Evolutionary conservation across 1,284 basidiomycete genomes (phyloP).

Genomic region (Leccinum discolor): DNA sequence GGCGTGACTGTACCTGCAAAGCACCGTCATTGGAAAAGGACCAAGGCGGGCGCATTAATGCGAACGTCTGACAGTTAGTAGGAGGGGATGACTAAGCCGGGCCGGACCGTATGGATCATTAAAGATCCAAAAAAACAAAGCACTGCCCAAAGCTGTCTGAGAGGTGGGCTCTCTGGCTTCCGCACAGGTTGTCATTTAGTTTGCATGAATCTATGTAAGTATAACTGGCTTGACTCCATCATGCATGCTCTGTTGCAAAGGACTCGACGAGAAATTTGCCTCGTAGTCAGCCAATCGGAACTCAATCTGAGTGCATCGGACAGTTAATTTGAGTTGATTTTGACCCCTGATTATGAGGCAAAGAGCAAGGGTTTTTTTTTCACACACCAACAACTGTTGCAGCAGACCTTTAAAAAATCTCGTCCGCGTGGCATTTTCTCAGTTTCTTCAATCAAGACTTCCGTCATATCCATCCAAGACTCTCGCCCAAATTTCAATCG

Average conservation of each 20-base stretch:
- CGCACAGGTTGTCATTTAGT: too few species aligned
- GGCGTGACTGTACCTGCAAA: not conserved
- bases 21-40: not conserved
- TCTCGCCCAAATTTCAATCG: not conserved
- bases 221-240: not conserved
- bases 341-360: not conserved
- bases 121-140: too few species aligned
- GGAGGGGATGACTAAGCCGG: too few species aligned
- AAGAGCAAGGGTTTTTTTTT: too few species aligned
- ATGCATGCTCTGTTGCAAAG: not conserved
- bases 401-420: not conserved
- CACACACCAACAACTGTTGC: not conserved
- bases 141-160: too few species aligned
- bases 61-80: too few species aligned
- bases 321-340: not conserved
- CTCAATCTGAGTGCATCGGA: not conserved
- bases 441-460: not conserved
- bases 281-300: not conserved
- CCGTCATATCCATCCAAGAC: not conserved
- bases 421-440: not conserved
- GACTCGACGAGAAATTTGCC: too few species aligned
- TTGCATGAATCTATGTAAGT: too few species aligned
- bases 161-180: too few species aligned
- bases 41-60: too few species aligned
- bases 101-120: too few species aligned